Evolutionary conservation across 345 rosid species (phyloP).

Genomic region (Linum usitatissimum): DNA sequence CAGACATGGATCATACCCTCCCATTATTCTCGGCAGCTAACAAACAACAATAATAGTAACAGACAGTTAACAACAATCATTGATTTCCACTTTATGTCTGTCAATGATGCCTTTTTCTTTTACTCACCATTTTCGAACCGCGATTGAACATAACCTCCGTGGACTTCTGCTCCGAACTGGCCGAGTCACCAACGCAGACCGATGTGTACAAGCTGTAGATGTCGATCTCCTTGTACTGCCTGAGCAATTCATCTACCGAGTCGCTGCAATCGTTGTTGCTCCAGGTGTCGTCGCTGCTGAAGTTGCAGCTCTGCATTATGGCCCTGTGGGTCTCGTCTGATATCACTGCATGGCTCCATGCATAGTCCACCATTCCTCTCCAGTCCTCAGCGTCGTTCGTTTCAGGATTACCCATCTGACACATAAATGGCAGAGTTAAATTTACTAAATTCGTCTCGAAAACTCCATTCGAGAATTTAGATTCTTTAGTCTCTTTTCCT

Average conservation of each 20-base stretch:
- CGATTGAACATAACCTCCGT: constrained; percentile 28
- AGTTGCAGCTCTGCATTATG: constrained; percentile 45
- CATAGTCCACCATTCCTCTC: constrained; percentile 73
- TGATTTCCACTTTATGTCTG: too few species aligned
- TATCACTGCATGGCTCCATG: constrained; percentile 91
- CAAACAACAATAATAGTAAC: background rate
- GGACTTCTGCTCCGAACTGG: constrained; percentile 18
- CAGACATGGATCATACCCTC: constrained; percentile 82
- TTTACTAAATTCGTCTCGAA: background rate
- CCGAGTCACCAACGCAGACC: constrained; percentile 34
- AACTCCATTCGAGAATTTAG: background rate
- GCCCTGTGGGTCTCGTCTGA: constrained; percentile 67
- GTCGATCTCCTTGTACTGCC: constrained; percentile 66
- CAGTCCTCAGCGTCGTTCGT: constrained; percentile 68
- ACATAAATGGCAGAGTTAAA: background rate
- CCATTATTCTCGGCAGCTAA: constrained; percentile 66
- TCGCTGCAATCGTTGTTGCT: constrained; percentile 36
- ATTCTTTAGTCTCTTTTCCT: background rate
- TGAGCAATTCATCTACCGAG: constrained; percentile 48
- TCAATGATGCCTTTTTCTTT: background rate
- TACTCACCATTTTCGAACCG: constrained; percentile 38
- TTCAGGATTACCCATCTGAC: constrained; percentile 87
- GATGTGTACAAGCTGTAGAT: constrained; percentile 76
- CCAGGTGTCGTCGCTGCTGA: constrained; percentile 53
- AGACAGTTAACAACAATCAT: background rate